Percentiles rank a stretch among this genome's conserved stretches.
These are phyloP conservation scores for Vanrija pseudolonga DNA, from an alignment of 1,284 basidiomycete genomes.

Conservation along the genomic window DNA sequence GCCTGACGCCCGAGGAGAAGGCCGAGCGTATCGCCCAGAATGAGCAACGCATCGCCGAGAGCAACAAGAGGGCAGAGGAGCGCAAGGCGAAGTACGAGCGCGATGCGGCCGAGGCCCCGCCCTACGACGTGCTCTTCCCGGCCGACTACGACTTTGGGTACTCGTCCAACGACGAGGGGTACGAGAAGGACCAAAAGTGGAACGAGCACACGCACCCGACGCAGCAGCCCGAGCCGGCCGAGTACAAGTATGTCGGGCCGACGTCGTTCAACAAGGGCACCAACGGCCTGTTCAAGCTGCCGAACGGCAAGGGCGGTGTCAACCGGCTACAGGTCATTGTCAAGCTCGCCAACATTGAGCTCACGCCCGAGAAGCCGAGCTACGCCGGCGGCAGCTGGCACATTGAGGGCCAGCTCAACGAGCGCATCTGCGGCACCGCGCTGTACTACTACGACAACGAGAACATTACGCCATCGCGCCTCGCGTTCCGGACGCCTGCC, in stretches of 20 bases:
- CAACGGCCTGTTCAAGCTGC: constrained; percentile 4
- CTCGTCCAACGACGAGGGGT: neutral
- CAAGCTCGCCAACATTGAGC: constrained; percentile 8
- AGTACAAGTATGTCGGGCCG: constrained; percentile 7
- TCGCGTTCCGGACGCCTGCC: neutral
- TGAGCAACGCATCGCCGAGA: neutral
- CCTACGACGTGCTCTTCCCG: neutral
- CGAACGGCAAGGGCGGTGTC: constrained; percentile 13
- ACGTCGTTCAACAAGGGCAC: neutral
- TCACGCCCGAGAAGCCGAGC: constrained; percentile 5
- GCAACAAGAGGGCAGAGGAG: neutral
- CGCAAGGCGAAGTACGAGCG: neutral
- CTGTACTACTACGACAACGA: constrained; percentile 8
- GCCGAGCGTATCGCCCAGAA: neutral
- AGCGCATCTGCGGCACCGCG: constrained; percentile 3
- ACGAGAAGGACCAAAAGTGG: constrained; percentile 2
- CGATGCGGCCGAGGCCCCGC: neutral
- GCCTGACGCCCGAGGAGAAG: neutral
- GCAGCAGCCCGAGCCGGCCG: constrained; percentile 6
- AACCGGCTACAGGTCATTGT: constrained; percentile 4
- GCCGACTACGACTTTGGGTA: neutral
- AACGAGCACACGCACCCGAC: constrained; percentile 7
- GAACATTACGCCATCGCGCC: neutral
- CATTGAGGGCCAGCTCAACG: constrained; percentile 7
- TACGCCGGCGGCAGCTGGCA: constrained; percentile 4